A percentile compares a stretch with the other conserved stretches of the same genome.
Conservation (phyloP, 768 basidiomycete genomes). For the Suillus bovinus region DNA sequence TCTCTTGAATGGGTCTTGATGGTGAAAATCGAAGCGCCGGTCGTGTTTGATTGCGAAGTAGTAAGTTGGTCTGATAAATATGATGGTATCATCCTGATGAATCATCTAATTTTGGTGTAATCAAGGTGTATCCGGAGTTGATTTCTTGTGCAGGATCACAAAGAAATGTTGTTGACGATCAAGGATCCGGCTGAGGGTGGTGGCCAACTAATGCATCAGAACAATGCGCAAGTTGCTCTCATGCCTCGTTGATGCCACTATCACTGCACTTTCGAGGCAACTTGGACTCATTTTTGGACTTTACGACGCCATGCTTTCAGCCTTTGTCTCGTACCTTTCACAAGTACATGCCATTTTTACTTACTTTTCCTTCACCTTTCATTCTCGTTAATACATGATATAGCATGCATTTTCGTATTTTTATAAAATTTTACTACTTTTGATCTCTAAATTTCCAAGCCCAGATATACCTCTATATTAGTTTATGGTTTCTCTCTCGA, state of each 20-base stretch:
- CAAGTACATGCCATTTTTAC: too few species aligned
- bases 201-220: neutral
- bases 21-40: neutral
- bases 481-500: neutral
- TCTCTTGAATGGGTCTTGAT: constrained; percentile 12
- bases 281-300: neutral
- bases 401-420: too few species aligned
- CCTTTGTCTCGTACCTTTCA: too few species aligned
- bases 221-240: neutral
- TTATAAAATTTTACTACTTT: too few species aligned
- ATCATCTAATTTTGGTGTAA: neutral
- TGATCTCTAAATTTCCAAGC: neutral
- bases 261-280: neutral
- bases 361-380: too few species aligned
- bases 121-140: neutral
- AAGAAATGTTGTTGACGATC: neutral
- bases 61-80: neutral
- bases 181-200: too few species aligned
- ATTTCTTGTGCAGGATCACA: neutral
- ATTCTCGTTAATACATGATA: too few species aligned
- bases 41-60: neutral
- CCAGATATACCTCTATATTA: too few species aligned
- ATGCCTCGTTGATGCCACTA: neutral
- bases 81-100: neutral
- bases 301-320: neutral